Conservation (phyloP, 805 yeast species). For the Saccharomycopsis sp. region DNA sequence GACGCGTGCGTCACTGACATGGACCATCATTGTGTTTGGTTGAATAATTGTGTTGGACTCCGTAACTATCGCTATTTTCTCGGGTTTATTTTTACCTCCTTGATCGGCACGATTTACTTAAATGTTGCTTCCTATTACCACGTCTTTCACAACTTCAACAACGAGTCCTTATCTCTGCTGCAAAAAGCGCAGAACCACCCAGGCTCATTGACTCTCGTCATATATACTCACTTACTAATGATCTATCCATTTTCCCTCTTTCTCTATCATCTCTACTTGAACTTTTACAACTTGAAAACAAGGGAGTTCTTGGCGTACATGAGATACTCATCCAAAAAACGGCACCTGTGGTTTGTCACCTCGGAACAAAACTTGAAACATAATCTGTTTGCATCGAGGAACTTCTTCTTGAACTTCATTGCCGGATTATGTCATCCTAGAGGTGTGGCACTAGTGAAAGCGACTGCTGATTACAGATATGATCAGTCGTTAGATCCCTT, state of each 20-base stretch:
- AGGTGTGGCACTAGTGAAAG: conserved; percentile 31
- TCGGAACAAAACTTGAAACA: conserved; percentile 27
- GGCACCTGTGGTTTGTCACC: conserved; percentile 15
- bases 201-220: conserved; percentile 44
- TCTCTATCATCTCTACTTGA: conserved; percentile 46
- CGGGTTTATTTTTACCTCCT: conserved; percentile 37
- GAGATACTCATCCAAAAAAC: conserved; percentile 26
- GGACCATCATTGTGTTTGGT: conserved; percentile 67
- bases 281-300: conserved; percentile 57
- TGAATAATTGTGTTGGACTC: conserved; percentile 72
- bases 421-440: conserved; percentile 33
- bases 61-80: conserved; percentile 62
- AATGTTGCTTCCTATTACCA: conserved; percentile 30
- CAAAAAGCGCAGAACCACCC: conserved; percentile 29
- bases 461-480: conserved; percentile 28
- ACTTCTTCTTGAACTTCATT: conserved; percentile 28
- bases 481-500: conserved; percentile 35
- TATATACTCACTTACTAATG: conserved; percentile 40
- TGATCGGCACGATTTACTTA: conserved; percentile 28
- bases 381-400: conserved; percentile 34
- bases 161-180: conserved; percentile 17
- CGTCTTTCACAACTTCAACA: conserved; percentile 23
- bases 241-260: conserved; percentile 52
- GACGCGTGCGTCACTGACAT: conserved; percentile 53
- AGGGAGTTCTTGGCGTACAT: conserved; percentile 57